phyloP scores from a whole-genome alignment of 345 rosid species.

The Acer negundo region DNA sequence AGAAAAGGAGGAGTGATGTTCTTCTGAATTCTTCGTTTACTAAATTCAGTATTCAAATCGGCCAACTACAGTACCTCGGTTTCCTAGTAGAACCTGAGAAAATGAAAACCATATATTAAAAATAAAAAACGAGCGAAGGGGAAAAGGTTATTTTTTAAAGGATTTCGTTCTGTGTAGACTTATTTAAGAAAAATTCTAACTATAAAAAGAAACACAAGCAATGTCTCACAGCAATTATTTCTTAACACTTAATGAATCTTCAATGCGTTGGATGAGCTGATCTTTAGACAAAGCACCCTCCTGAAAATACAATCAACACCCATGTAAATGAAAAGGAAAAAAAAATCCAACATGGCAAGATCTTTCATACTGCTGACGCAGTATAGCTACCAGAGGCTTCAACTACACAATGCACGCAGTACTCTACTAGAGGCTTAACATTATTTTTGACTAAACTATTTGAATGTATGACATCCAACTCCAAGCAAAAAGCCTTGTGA shows the following conservation, averaged over 20 bases:
- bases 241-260: constrained; percentile 65
- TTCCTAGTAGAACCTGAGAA: constrained; percentile 11
- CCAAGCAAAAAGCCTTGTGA: not conserved
- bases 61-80: no score
- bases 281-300: constrained; percentile 83
- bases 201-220: not conserved
- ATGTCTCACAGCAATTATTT: constrained; percentile 48
- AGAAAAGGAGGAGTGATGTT: no score
- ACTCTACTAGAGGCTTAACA: no score
- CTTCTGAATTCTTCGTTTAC: no score
- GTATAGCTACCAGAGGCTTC: not conserved
- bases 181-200: not conserved
- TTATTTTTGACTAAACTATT: not conserved
- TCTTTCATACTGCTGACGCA: not conserved
- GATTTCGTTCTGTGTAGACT: not conserved
- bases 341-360: not conserved
- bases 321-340: not conserved
- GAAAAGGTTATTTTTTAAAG: not conserved
- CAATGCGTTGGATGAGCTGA: constrained; percentile 64
- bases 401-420: no score
- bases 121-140: not conserved
- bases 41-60: no score
- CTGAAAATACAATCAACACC: constrained; percentile 44
- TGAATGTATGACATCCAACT: not conserved
- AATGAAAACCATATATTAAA: no score